Percentiles rank a stretch among this genome's conserved stretches.
Conservation (phyloP, 192 early-diverging fungal species). For the Dissophora ornata region DNA sequence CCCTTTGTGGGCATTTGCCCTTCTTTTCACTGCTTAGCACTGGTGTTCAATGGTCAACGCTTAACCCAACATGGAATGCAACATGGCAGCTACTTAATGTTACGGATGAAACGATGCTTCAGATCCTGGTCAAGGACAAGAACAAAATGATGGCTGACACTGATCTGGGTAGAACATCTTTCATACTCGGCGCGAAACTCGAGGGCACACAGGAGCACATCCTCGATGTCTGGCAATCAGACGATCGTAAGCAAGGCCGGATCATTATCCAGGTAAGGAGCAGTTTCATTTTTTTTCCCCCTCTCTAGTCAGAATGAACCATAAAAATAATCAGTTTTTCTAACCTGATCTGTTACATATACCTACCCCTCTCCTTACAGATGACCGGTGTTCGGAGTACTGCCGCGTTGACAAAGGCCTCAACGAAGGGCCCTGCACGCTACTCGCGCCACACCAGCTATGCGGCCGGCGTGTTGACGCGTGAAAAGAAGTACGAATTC, state of each 20-base stretch:
- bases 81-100: slow-evolving; percentile 34
- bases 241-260: slow-evolving; percentile 12
- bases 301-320: no score
- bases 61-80: slow-evolving; percentile 43
- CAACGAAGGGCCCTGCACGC: slow-evolving; percentile 32
- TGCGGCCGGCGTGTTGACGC: slow-evolving; percentile 42
- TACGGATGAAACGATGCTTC: slow-evolving; percentile 14
- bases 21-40: slow-evolving; percentile 16
- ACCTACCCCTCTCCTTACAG: background rate
- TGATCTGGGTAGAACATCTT: slow-evolving; percentile 13
- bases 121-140: slow-evolving; percentile 37
- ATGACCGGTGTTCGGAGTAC: slow-evolving; percentile 12
- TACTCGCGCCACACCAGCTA: slow-evolving; percentile 54
- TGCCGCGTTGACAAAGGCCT: slow-evolving; percentile 8
- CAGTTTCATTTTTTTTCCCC: no score
- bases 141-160: slow-evolving; percentile 51
- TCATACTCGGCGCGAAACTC: slow-evolving; percentile 9
- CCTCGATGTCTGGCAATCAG: slow-evolving; percentile 25
- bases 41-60: slow-evolving; percentile 39
- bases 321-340: background rate
- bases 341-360: background rate
- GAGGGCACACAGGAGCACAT: slow-evolving; percentile 32
- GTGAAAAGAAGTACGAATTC: slow-evolving; percentile 40
- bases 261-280: slow-evolving; percentile 28
- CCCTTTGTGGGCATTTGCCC: slow-evolving; percentile 25